Percentiles rank a stretch among this genome's conserved stretches.
Conservation (phyloP, 2,329 filamentous ascomycete species). For the Calonectria henricotiae region DNA sequence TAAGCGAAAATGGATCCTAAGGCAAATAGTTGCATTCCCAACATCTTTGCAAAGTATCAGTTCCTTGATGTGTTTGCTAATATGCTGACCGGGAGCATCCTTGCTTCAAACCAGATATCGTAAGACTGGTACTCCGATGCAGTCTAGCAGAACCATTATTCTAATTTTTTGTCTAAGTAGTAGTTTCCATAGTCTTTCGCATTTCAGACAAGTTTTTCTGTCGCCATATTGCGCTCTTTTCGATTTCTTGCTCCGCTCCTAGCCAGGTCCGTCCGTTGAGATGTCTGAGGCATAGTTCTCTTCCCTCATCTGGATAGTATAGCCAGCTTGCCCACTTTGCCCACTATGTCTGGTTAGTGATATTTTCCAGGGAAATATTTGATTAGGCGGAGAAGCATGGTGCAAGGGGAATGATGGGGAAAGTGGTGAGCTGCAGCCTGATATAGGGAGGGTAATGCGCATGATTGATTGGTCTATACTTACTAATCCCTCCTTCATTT, state of each 20-base stretch:
- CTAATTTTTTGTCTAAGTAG: neutral
- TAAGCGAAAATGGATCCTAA: too few relatives aligned
- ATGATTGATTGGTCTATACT: neutral
- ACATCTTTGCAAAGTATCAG: neutral
- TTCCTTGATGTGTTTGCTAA: too few relatives aligned
- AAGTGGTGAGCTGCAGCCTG: neutral
- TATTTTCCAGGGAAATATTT: neutral
- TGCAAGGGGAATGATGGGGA: neutral
- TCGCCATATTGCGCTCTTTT: slow-evolving; percentile 44
- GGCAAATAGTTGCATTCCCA: too few relatives aligned
- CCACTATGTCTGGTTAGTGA: slow-evolving; percentile 56
- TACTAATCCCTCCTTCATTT: slow-evolving; percentile 69
- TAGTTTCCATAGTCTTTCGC: neutral
- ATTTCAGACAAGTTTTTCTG: slow-evolving; percentile 7
- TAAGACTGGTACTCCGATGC: neutral
- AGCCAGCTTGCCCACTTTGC: slow-evolving; percentile 71
- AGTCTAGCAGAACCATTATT: too few relatives aligned
- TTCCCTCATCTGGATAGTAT: slow-evolving; percentile 68
- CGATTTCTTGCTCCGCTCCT: slow-evolving; percentile 53
- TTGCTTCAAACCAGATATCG: too few relatives aligned
- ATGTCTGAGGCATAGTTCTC: slow-evolving; percentile 65
- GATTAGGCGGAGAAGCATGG: too few relatives aligned
- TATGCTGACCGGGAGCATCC: too few relatives aligned
- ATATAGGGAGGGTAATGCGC: neutral
- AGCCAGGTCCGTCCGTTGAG: slow-evolving; percentile 69